Percentiles rank a stretch among this genome's conserved stretches.
These are phyloP conservation scores for Beta vulgaris DNA, from an alignment of 148 eudicot species.

Conservation along the genomic window DNA sequence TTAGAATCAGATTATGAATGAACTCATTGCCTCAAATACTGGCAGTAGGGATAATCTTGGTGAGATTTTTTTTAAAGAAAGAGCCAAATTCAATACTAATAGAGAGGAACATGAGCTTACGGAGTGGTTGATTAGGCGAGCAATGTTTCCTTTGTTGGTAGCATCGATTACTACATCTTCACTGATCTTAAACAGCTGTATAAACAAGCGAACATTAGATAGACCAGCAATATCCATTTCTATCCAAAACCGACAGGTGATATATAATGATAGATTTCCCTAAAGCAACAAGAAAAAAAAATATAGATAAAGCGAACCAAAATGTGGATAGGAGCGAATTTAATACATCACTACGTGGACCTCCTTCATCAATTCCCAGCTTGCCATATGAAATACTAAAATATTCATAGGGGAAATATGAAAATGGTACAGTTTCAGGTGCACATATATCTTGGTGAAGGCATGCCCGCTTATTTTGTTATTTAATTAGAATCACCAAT, in stretches of 20 bases:
- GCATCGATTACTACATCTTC: constrained; percentile 92
- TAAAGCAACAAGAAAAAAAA: background rate
- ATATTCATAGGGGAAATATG: background rate
- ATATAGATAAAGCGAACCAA: too few species aligned
- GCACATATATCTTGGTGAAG: background rate
- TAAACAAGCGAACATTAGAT: constrained; percentile 13
- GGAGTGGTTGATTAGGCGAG: constrained; percentile 90
- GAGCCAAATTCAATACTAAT: background rate
- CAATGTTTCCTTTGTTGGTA: constrained; percentile 84
- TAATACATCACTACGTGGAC: too few species aligned
- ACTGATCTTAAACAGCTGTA: constrained; percentile 89
- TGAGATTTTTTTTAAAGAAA: background rate
- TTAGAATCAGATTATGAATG: background rate
- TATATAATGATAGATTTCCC: background rate
- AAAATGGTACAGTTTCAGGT: background rate
- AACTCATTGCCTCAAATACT: background rate
- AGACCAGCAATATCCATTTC: too few species aligned
- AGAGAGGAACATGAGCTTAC: constrained; percentile 42
- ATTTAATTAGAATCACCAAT: background rate
- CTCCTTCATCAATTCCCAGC: too few species aligned
- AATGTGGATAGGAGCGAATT: too few species aligned
- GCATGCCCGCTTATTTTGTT: background rate
- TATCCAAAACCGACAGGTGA: background rate
- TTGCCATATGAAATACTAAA: background rate
- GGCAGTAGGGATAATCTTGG: background rate